Base-by-base conservation (phyloP, 805 yeast species). In the Suhomyces xylopsoci region DNA sequence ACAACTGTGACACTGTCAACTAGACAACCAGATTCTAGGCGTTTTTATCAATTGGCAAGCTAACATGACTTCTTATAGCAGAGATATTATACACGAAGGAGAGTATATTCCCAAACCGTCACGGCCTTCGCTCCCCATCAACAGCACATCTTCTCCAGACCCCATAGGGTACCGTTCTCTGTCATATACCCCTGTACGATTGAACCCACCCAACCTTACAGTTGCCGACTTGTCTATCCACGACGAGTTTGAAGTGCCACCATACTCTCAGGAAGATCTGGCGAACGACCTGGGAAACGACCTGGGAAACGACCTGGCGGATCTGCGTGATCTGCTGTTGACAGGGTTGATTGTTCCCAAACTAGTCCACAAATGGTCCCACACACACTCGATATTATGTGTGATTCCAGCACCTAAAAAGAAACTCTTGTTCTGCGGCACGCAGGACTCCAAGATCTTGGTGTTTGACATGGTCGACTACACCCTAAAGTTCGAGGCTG, bases 391-490 rank as follows among this genome's bases (percentile, higher is more conserved):
- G 1, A 85, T 92, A 15, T 78, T 94, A 7, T 86, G 96, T 47
- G 81, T 84, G 3, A 79, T 81, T 7, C 78, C 87, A 7, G 83
- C 87, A 20, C 87, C 89, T 0, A 66, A 68, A 25, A 74, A 77
- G 53, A 78, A 78, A 32, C 67, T 87, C 7, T 58, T 93, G 4
- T 88, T 89, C 64, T 94, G 96, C 51, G 99, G 99, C 8, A 90
- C 97, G 1, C 96, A 92, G 58, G 89, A 88, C 61, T 88, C 94
- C 9, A 81, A 81, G 58, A 86, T 93, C 41, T 68, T 89, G 40
- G 85, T 89, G 1, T 84, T 80, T 62, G 93, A 90, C 60, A 71
- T 88, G 50, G 68, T 67, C 5, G 84, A 88, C 0, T 93, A 82
- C 65, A 84, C 84, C 58, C 73, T 77, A 48, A 79, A 78, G 45